A percentile compares a stretch with the other conserved stretches of the same genome.
Evolutionary conservation across 2,329 filamentous ascomycete genomes (phyloP).

Genomic region (Anthostomella pinea): DNA sequence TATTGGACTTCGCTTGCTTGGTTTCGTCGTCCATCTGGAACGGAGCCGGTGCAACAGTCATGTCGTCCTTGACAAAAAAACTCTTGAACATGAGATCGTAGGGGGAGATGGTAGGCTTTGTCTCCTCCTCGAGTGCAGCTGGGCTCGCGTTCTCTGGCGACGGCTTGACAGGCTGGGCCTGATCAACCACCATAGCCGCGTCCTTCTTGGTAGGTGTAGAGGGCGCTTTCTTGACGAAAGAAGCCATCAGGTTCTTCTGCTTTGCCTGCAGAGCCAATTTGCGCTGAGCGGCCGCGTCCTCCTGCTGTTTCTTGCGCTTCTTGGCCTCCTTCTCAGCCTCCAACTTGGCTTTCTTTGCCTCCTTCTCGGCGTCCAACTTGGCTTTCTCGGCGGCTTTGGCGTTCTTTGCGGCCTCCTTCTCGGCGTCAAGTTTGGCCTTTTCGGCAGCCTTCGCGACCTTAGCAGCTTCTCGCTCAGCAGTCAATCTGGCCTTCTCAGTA

Average conservation of each 20-base stretch:
- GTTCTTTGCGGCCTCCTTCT: constrained; percentile 12
- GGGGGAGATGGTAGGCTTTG: constrained; percentile 39
- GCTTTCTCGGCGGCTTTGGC: constrained; percentile 28
- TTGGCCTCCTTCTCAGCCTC: constrained; percentile 41
- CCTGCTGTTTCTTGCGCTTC: constrained; percentile 40
- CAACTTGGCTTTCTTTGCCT: constrained; percentile 33
- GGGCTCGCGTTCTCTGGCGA: constrained; percentile 20
- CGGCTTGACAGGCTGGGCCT: constrained; percentile 9
- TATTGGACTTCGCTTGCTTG: constrained; percentile 46
- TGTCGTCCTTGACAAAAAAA: constrained; percentile 75
- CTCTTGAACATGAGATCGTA: constrained; percentile 74
- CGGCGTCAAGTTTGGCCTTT: constrained; percentile 20
- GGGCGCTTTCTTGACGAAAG: constrained; percentile 23
- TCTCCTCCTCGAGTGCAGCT: constrained; percentile 21
- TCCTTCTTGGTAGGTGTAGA: constrained; percentile 24
- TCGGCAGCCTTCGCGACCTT: constrained; percentile 28
- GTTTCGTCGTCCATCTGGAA: constrained; percentile 59
- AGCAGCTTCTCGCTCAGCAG: constrained; percentile 12
- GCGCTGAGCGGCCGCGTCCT: constrained; percentile 37
- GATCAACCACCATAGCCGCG: no score
- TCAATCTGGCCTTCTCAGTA: constrained; percentile 20
- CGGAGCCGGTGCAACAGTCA: constrained; percentile 62
- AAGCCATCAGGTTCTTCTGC: constrained; percentile 30
- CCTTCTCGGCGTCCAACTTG: constrained; percentile 47
- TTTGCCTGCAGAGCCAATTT: constrained; percentile 45